These are phyloP conservation scores for Apiotrichum sp. DNA, from an alignment of 1,284 basidiomycete species.

Conservation along the genomic window DNA sequence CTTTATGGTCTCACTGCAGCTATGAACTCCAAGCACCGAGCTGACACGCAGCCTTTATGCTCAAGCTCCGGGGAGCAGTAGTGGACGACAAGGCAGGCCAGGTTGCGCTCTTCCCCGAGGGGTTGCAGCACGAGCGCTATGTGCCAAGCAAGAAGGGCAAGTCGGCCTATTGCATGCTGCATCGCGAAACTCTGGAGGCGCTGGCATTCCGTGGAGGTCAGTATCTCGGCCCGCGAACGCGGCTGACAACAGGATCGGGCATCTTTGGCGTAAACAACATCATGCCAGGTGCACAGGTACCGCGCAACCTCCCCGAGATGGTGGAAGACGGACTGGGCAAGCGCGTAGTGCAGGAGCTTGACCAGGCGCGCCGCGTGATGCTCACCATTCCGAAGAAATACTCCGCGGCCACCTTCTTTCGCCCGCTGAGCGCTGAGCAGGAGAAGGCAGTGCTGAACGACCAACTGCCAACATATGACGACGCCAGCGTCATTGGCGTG, in stretches of 20 bases:
- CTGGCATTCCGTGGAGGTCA: no score
- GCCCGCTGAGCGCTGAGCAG: background rate
- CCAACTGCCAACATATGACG: background rate
- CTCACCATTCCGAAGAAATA: no score
- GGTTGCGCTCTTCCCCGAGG: slow-evolving; percentile 12
- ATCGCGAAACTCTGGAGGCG: no score
- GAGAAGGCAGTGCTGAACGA: background rate
- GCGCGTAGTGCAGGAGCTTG: slow-evolving; percentile 18
- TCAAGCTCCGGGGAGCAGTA: slow-evolving; percentile 10
- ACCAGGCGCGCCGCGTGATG: slow-evolving; percentile 9
- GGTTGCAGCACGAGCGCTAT: slow-evolving; percentile 7
- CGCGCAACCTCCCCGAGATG: slow-evolving; percentile 3
- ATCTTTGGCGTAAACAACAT: background rate
- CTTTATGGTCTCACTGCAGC: no score
- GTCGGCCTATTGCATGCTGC: background rate
- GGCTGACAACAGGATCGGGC: background rate
- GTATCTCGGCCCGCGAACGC: no score
- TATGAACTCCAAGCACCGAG: no score
- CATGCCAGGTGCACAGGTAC: background rate
- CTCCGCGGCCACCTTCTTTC: background rate
- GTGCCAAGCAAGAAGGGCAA: background rate
- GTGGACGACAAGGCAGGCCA: background rate
- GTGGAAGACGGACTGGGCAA: slow-evolving; percentile 13
- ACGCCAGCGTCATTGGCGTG: background rate
- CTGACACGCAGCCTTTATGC: slow-evolving; percentile 13